phyloP scores from a whole-genome alignment of 352 stramenopile species.

The Phytophthora litchii region DNA sequence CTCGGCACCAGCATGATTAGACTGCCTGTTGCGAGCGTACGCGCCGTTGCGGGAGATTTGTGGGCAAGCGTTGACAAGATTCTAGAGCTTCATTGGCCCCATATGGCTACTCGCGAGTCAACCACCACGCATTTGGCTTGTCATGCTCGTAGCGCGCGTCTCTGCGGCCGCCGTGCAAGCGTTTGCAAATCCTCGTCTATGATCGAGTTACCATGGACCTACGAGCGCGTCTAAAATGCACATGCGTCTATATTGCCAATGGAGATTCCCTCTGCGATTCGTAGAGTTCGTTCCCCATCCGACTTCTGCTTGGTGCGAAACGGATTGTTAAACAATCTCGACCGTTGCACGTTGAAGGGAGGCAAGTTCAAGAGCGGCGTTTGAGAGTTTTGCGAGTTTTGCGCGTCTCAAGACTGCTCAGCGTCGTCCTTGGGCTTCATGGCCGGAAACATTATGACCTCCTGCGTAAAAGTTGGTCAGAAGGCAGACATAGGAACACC shows the following conservation, averaged over 20 bases:
- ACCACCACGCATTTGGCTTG: not conserved
- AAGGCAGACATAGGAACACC: not conserved
- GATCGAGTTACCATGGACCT: not conserved
- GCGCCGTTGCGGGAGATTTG: constrained; percentile 6
- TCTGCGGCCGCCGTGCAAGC: constrained; percentile 23
- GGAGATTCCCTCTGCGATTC: too few species aligned
- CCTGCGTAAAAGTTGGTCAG: constrained; percentile 66
- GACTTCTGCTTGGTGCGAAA: constrained; percentile 20
- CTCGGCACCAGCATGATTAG: not conserved
- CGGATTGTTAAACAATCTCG: constrained; percentile 22
- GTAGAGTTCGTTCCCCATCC: too few species aligned
- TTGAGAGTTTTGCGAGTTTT: too few species aligned
- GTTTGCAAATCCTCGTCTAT: constrained; percentile 12
- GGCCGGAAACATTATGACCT: constrained; percentile 99
- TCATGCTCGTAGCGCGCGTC: constrained; percentile 3
- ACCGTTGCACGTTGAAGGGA: constrained; percentile 26
- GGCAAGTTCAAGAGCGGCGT: constrained; percentile 36
- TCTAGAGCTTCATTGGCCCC: not conserved
- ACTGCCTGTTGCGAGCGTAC: constrained; percentile 10
- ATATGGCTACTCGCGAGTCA: not conserved
- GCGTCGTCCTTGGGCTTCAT: constrained; percentile 93
- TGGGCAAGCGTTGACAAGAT: not conserved
- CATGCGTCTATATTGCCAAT: not conserved
- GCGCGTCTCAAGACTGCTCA: constrained; percentile 13
- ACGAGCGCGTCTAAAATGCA: not conserved